Evolutionary conservation across 441 rosid genomes (phyloP).

Genomic region (Bruguiera hainesii): DNA sequence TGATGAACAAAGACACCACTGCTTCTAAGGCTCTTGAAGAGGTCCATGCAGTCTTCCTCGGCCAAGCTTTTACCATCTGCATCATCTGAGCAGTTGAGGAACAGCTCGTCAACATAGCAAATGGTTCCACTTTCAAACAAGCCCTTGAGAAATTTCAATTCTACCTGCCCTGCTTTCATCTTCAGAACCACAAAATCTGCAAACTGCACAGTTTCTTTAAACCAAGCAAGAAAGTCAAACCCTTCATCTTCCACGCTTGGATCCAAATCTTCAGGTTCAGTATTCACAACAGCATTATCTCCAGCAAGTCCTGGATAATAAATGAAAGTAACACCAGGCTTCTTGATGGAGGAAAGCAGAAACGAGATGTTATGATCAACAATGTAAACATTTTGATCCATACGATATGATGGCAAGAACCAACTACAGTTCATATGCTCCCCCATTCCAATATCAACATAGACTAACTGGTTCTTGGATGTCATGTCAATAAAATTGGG

Average conservation of each 20-base stretch:
- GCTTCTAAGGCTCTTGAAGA: constrained; percentile 49
- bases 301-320: constrained; percentile 66
- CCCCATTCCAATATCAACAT: constrained; percentile 57
- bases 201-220: constrained; percentile 44
- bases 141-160: constrained; percentile 46
- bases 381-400: constrained; percentile 51
- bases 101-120: constrained; percentile 68
- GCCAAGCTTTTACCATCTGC: constrained; percentile 22
- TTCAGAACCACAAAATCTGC: constrained; percentile 71
- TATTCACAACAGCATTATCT: constrained; percentile 17
- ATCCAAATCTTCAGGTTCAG: constrained; percentile 39
- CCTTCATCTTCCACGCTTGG: constrained; percentile 47
- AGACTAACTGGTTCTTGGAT: constrained; percentile 44
- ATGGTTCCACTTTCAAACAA: constrained; percentile 56
- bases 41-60: constrained; percentile 41
- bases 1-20: constrained; percentile 73
- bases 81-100: constrained; percentile 47
- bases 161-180: constrained; percentile 58
- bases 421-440: constrained; percentile 47
- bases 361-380: constrained; percentile 76
- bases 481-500: constrained; percentile 50
- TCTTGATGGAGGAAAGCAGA: constrained; percentile 55
- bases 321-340: constrained; percentile 63
- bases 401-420: constrained; percentile 65
- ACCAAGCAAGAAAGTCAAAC: constrained; percentile 69